Evolutionary conservation across 257 asterid genomes (phyloP).

Genomic region (Solanum etuberosum): DNA sequence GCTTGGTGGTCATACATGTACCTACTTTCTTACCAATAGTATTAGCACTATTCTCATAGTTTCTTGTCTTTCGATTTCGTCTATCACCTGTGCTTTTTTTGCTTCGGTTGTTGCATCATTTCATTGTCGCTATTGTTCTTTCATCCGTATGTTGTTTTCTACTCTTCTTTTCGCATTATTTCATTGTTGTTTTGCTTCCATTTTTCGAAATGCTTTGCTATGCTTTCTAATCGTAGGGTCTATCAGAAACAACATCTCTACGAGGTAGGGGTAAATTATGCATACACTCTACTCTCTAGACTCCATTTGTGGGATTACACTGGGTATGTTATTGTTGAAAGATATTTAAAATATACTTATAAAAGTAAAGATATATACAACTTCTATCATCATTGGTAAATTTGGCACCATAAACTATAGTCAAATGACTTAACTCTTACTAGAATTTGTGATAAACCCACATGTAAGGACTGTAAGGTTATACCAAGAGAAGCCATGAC

Average conservation of each 20-base stretch:
- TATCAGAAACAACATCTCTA: background rate
- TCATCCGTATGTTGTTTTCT: background rate
- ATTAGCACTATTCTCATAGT: background rate
- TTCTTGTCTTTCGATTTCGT: background rate
- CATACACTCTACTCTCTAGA: background rate
- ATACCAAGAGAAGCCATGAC: background rate
- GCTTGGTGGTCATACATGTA: background rate
- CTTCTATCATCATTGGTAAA: background rate
- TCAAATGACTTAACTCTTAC: background rate
- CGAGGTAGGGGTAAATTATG: background rate
- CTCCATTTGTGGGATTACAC: background rate
- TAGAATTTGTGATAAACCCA: background rate
- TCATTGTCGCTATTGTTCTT: background rate
- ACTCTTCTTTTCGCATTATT: background rate
- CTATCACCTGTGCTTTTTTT: background rate
- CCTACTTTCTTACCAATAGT: background rate
- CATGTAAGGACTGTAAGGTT: background rate
- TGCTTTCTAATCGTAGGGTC: background rate
- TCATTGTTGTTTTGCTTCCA: background rate
- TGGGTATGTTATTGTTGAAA: background rate
- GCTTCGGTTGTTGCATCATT: background rate
- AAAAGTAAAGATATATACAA: background rate
- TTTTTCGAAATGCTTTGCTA: background rate
- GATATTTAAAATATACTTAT: background rate
- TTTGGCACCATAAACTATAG: background rate